A percentile compares a stretch with the other conserved stretches of the same genome.
These are phyloP conservation scores for Collybiopsis confluens DNA, from an alignment of 768 basidiomycete species.

Conservation along the genomic window DNA sequence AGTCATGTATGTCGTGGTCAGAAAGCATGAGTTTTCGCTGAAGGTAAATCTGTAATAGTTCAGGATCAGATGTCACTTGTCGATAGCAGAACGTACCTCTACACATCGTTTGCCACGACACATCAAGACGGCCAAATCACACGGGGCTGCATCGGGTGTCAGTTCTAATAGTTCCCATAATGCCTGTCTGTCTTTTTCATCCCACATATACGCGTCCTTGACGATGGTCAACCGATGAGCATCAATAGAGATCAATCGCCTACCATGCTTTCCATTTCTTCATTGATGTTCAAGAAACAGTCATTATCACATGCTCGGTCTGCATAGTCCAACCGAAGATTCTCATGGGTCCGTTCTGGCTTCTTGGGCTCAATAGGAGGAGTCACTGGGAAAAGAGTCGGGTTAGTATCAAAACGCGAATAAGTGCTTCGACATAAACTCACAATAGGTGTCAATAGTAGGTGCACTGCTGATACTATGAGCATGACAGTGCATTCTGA, in stretches of 20 bases:
- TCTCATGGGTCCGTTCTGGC: conserved; percentile 38
- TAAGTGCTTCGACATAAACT: too few relatives aligned
- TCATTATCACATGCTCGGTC: conserved; percentile 26
- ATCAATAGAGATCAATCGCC: background rate
- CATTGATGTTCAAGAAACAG: background rate
- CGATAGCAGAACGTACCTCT: conserved; percentile 30
- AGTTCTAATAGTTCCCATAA: conserved; percentile 28
- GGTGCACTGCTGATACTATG: too few relatives aligned
- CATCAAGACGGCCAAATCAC: conserved; percentile 42
- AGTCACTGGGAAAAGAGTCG: conserved; percentile 21
- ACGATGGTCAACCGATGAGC: too few relatives aligned
- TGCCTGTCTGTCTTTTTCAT: background rate
- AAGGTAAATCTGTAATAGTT: conserved; percentile 16
- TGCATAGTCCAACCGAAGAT: conserved; percentile 14
- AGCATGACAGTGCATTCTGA: background rate
- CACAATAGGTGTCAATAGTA: too few relatives aligned
- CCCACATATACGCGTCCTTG: background rate
- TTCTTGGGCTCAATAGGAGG: conserved; percentile 25
- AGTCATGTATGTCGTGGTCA: conserved; percentile 12
- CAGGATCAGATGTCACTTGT: conserved; percentile 15
- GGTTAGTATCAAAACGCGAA: too few relatives aligned
- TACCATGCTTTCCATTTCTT: background rate
- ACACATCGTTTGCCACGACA: conserved; percentile 44
- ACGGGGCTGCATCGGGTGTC: conserved; percentile 43
- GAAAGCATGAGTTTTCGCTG: conserved; percentile 19